Conservation (phyloP, 768 basidiomycete genomes). For the Podaxis rugospora region DNA sequence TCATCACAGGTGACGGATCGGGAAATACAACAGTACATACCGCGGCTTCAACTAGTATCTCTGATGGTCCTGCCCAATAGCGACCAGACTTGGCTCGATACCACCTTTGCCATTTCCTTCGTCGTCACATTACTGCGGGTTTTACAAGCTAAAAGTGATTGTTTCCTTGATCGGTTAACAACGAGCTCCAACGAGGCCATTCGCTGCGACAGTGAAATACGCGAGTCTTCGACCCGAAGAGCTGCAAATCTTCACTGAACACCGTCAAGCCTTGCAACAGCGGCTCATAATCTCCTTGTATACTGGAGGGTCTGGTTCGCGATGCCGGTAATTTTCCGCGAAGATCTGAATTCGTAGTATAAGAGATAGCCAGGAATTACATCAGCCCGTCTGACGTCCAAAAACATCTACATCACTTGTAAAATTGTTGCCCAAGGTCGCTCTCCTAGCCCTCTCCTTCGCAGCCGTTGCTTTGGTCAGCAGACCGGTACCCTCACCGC, state of each 20-base stretch:
- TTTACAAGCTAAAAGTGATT: neutral
- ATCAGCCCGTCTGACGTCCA: neutral
- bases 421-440: constrained; percentile 7
- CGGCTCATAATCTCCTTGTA: neutral
- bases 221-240: neutral
- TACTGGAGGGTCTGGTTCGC: neutral
- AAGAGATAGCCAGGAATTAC: neutral
- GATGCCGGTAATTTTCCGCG: neutral
- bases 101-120: neutral
- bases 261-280: neutral
- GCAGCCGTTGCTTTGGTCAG: constrained; percentile 31
- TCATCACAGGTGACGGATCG: neutral
- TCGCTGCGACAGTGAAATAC: neutral
- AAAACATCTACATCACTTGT: neutral
- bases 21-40: neutral
- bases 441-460: constrained; percentile 24
- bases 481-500: constrained; percentile 36
- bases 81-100: neutral
- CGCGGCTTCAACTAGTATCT: neutral
- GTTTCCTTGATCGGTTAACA: neutral
- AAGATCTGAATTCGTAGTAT: neutral
- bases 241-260: neutral
- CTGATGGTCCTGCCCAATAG: neutral
- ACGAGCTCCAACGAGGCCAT: neutral
- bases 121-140: neutral